Conservation (phyloP, 148 eudicot genomes). For the Chenopodium formosanum region DNA sequence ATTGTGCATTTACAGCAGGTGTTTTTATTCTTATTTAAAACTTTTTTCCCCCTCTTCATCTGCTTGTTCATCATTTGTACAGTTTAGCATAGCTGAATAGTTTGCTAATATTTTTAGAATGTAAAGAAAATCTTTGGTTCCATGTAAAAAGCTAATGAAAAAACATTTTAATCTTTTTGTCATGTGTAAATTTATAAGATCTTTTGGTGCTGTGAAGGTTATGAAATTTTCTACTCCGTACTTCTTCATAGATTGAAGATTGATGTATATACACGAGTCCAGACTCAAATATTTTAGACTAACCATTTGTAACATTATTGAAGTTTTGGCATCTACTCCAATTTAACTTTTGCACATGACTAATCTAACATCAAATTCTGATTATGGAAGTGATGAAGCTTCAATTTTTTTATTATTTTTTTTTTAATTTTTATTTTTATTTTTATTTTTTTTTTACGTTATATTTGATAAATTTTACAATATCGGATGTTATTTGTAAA, state of each 20-base stretch:
- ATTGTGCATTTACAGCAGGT: background rate
- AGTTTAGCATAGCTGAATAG: background rate
- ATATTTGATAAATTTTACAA: no score
- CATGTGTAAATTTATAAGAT: background rate
- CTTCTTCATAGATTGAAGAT: background rate
- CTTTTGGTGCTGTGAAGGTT: background rate
- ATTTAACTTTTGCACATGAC: background rate
- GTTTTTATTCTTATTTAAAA: background rate
- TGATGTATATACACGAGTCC: background rate
- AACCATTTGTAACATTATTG: background rate
- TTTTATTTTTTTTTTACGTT: no score
- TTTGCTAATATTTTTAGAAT: background rate
- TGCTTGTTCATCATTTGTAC: slow-evolving; percentile 8
- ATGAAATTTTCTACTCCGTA: no score
- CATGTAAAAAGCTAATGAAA: background rate
- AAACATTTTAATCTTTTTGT: background rate
- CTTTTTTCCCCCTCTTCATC: background rate
- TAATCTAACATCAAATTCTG: background rate
- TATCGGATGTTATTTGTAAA: no score
- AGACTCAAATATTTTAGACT: background rate
- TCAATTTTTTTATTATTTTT: no score
- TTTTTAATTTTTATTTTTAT: no score
- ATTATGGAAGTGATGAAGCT: background rate
- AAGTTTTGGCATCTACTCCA: background rate
- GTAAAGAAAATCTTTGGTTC: background rate